Conservation (phyloP, 2,329 filamentous ascomycete genomes). For the Trichophyton verrucosum region DNA sequence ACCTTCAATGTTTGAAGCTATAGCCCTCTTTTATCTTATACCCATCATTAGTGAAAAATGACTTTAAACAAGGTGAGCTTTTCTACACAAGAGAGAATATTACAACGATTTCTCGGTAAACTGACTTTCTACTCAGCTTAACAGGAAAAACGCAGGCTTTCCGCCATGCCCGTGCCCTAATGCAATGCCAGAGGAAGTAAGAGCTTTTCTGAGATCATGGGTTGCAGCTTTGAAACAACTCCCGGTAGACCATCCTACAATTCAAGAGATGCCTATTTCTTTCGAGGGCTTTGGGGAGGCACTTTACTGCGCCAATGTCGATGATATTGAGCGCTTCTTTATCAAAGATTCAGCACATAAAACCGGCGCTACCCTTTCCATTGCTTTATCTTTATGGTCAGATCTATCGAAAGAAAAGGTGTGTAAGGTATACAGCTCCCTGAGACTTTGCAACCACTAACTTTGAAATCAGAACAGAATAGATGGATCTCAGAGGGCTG, state of each 20-base stretch:
- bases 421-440: no score
- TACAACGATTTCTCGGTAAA: neutral
- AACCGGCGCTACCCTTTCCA: neutral
- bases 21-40: no score
- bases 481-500: no score
- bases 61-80: no score
- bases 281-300: neutral
- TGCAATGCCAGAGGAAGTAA: neutral
- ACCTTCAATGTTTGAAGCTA: no score
- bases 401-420: no score
- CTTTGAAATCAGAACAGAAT: no score
- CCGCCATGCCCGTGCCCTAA: neutral
- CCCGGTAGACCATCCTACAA: neutral
- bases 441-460: no score
- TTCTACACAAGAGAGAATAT: neutral
- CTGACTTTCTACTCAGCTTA: neutral
- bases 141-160: neutral
- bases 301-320: neutral
- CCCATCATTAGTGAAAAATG: no score
- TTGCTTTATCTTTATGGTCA: neutral
- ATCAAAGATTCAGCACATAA: neutral
- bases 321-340: neutral
- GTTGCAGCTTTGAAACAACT: neutral
- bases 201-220: neutral
- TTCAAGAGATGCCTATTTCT: neutral